Evolutionary conservation across 441 rosid species (phyloP).

Genomic region (Kokia cookei): DNA sequence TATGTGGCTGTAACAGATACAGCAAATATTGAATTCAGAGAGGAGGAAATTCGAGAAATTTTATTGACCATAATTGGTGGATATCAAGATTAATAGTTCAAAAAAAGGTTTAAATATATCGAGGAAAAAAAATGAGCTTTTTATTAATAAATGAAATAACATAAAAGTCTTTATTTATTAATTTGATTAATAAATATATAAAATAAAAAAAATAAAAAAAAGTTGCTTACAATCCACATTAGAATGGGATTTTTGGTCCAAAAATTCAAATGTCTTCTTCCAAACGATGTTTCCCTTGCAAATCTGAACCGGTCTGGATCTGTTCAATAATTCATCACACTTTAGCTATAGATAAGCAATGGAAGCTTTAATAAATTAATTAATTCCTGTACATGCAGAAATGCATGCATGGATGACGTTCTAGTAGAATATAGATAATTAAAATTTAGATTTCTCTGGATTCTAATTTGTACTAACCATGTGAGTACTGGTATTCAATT

Average conservation of each 20-base stretch:
- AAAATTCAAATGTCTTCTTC: conserved; percentile 48
- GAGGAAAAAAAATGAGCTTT: too few species aligned
- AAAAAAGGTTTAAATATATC: too few species aligned
- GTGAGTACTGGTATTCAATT: conserved; percentile 50
- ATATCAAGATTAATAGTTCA: neutral
- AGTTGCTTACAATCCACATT: conserved; percentile 45
- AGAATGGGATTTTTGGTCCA: conserved; percentile 43
- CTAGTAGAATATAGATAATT: neutral
- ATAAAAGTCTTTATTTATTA: too few species aligned
- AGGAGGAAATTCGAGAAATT: too few species aligned
- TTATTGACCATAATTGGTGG: too few species aligned
- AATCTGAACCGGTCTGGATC: conserved; percentile 66
- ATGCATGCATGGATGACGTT: neutral
- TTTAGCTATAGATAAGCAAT: neutral
- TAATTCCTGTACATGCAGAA: too few species aligned
- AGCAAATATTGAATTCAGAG: neutral
- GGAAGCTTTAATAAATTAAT: neutral
- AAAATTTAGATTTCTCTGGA: neutral
- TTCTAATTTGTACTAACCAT: conserved; percentile 29
- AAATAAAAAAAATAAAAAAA: too few species aligned
- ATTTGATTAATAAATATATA: too few species aligned
- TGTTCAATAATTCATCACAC: conserved; percentile 1
- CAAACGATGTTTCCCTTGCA: conserved; percentile 71
- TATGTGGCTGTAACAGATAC: neutral
- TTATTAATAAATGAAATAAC: too few species aligned